Evolutionary conservation across 208 protist genomes (phyloP).

Genomic region (Acanthamoeba culbertsoni): DNA sequence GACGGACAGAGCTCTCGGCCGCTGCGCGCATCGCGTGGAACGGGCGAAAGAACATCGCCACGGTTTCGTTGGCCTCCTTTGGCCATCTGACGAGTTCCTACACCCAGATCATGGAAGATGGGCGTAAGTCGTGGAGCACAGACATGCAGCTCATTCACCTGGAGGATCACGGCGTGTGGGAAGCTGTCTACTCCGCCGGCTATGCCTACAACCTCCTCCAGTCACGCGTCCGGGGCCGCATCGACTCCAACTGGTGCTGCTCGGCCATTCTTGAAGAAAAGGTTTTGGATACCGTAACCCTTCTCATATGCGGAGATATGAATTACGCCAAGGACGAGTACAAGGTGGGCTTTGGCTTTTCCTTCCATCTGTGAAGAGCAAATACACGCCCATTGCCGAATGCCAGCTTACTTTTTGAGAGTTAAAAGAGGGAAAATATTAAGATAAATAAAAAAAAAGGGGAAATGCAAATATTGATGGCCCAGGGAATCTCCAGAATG

Average conservation of each 20-base stretch:
- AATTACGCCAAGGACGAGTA: constrained; percentile 36
- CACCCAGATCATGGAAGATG: neutral
- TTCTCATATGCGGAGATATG: constrained; percentile 42
- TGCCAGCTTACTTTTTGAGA: no score
- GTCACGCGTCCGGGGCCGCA: neutral
- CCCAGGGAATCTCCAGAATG: no score
- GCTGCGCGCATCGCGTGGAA: neutral
- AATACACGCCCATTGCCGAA: neutral
- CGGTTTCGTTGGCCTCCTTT: neutral
- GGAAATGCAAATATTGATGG: no score
- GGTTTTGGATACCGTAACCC: neutral
- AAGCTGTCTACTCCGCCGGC: constrained; percentile 9
- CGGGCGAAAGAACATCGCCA: neutral
- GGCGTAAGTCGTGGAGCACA: constrained; percentile 7
- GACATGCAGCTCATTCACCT: constrained; percentile 12
- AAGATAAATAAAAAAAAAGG: no score
- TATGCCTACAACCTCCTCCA: constrained; percentile 7
- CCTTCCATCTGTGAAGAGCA: neutral
- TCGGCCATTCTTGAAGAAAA: constrained; percentile 21
- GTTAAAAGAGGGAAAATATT: no score
- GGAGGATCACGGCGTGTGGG: neutral
- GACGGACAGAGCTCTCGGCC: neutral
- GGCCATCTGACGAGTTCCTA: neutral
- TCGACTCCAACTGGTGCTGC: constrained; percentile 31
- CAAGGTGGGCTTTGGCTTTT: constrained; percentile 49